phyloP scores from a whole-genome alignment of 2,329 filamentous ascomycete genomes.

The Penicillium sp. region DNA sequence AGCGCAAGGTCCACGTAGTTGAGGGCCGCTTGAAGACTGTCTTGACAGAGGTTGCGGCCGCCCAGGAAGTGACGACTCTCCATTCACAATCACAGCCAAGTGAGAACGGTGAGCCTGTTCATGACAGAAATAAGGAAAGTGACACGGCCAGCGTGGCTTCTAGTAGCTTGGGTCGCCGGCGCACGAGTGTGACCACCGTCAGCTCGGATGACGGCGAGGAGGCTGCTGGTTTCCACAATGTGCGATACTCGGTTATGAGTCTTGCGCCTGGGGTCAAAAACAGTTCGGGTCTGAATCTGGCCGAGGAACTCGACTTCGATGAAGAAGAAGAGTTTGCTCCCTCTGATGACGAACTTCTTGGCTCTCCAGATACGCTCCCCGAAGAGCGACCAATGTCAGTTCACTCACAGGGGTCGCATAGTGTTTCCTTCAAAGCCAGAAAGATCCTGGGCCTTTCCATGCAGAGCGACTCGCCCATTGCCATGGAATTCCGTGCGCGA shows the following conservation, averaged over 20 bases:
- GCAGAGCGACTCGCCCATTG: slow-evolving; percentile 28
- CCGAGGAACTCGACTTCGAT: slow-evolving; percentile 85
- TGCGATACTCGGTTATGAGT: slow-evolving; percentile 68
- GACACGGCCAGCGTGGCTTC: slow-evolving; percentile 71
- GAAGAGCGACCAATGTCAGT: slow-evolving; percentile 44
- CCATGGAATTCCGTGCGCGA: slow-evolving; percentile 24
- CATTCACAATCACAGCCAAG: slow-evolving; percentile 42
- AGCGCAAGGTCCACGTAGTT: slow-evolving; percentile 83
- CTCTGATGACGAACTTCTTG: slow-evolving; percentile 66
- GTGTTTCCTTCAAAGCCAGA: slow-evolving; percentile 41
- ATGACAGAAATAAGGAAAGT: slow-evolving; percentile 58
- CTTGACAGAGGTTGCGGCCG: slow-evolving; percentile 69
- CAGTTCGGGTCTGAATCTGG: slow-evolving; percentile 67
- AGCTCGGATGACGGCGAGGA: slow-evolving; percentile 50
- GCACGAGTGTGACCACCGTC: slow-evolving; percentile 53
- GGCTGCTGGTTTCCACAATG: slow-evolving; percentile 50
- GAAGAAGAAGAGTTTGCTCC: slow-evolving; percentile 64
- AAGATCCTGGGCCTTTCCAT: slow-evolving; percentile 46
- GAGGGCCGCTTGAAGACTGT: slow-evolving; percentile 80
- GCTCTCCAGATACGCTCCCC: slow-evolving; percentile 42
- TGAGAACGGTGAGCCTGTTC: slow-evolving; percentile 59
- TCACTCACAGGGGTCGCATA: slow-evolving; percentile 37
- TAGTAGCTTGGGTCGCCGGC: slow-evolving; percentile 61
- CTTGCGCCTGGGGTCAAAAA: slow-evolving; percentile 54
- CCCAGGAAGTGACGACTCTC: slow-evolving; percentile 35